Evolutionary conservation across 495 filamentous ascomycete species (phyloP).

Genomic region (Penicillium malachiteum): DNA sequence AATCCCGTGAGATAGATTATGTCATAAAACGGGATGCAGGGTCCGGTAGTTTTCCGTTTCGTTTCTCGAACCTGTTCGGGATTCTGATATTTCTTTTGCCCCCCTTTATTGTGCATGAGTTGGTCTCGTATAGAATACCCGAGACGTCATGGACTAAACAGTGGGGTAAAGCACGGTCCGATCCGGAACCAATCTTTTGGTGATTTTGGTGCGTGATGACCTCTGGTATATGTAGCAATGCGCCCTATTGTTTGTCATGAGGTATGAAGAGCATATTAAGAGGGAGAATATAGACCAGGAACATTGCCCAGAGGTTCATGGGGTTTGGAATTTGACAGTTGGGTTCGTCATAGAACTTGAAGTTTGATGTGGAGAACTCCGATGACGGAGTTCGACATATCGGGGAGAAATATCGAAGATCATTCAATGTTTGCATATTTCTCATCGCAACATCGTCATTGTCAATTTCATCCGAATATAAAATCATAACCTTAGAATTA

Average conservation of each 20-base stretch:
- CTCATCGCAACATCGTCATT: background rate
- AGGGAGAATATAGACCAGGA: background rate
- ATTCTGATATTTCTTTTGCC: background rate
- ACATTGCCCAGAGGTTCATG: background rate
- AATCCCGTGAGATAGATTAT: background rate
- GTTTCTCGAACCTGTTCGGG: constrained; percentile 1
- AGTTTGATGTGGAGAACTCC: background rate
- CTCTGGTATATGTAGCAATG: background rate
- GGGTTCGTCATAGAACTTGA: background rate
- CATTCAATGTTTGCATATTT: background rate
- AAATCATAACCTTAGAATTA: too few species aligned
- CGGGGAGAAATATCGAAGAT: background rate
- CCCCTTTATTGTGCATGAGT: background rate
- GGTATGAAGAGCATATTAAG: background rate
- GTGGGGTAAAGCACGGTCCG: background rate
- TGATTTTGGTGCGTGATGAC: background rate
- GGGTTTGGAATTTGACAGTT: background rate
- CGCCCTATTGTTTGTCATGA: background rate
- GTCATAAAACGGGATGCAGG: background rate
- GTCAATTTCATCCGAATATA: background rate
- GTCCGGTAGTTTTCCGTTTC: background rate
- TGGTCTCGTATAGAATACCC: background rate
- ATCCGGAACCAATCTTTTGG: constrained; percentile 3
- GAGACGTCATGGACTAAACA: background rate
- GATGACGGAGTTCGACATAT: background rate